phyloP scores from a whole-genome alignment of 1,284 basidiomycete genomes.

The Chalciporus sp. region DNA sequence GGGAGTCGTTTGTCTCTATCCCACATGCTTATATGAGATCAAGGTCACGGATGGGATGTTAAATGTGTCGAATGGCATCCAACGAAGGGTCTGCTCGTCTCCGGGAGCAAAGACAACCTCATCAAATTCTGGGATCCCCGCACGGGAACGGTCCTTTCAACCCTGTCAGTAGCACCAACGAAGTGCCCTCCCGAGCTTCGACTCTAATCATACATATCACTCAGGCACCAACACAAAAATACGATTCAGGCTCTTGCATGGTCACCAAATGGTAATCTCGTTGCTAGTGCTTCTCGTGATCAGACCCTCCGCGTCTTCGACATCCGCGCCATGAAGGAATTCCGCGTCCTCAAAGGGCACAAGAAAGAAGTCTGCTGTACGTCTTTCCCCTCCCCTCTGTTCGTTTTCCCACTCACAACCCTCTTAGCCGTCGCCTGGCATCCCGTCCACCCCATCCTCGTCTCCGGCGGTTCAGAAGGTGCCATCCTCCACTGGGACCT shows the following conservation, averaged over 20 bases:
- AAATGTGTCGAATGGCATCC: conserved; percentile 99
- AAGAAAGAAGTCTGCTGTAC: conserved; percentile 97
- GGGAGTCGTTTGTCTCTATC: not conserved
- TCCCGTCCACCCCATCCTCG: conserved; percentile 89
- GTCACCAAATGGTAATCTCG: conserved; percentile 91
- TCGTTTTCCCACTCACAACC: no score
- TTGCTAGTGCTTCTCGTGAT: conserved; percentile 94
- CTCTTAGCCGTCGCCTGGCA: conserved; percentile 88
- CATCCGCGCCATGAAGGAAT: conserved; percentile 96
- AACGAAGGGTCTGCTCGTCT: conserved; percentile 91
- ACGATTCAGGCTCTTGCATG: conserved; percentile 92
- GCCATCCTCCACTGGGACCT: conserved; percentile 94
- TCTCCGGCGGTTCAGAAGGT: conserved; percentile 93
- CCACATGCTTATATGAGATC: conserved; percentile 2
- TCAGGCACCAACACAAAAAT: conserved; percentile 94
- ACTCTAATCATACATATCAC: not conserved
- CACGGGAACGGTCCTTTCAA: conserved; percentile 84
- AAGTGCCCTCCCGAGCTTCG: not conserved
- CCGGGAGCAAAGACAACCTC: conserved; percentile 95
- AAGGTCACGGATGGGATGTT: conserved; percentile 97
- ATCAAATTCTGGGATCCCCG: conserved; percentile 99
- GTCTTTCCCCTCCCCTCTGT: conserved; percentile 35
- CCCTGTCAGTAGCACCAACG: conserved; percentile 58
- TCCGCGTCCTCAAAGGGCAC: conserved; percentile 89
- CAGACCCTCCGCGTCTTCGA: conserved; percentile 97